A percentile compares a stretch with the other conserved stretches of the same genome.
Evolutionary conservation across 805 yeast genomes (phyloP).

Genomic region (Danielia reshetovae): DNA sequence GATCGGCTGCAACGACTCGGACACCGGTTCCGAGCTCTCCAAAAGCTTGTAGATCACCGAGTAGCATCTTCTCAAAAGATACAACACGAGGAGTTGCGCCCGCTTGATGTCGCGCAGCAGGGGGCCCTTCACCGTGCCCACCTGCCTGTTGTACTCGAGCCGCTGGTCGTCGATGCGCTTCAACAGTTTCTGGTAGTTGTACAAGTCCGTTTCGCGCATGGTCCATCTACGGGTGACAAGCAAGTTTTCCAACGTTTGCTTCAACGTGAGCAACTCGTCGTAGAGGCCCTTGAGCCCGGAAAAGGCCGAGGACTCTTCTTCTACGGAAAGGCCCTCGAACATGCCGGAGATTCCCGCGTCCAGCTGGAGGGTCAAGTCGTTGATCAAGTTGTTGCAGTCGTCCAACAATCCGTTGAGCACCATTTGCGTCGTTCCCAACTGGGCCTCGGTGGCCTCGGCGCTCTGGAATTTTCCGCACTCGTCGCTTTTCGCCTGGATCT

Average conservation of each 20-base stretch:
- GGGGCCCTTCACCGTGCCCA: constrained; percentile 5
- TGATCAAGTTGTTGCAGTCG: constrained; percentile 73
- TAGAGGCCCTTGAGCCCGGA: constrained; percentile 49
- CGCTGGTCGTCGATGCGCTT: constrained; percentile 72
- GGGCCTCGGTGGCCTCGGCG: constrained; percentile 17
- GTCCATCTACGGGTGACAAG: constrained; percentile 97
- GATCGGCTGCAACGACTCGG: constrained; percentile 87
- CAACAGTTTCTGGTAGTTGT: constrained; percentile 71
- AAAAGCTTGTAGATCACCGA: constrained; percentile 84
- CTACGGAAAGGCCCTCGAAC: constrained; percentile 20
- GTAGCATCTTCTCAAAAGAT: constrained; percentile 84
- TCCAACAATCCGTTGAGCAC: constrained; percentile 74
- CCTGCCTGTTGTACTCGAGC: constrained; percentile 31
- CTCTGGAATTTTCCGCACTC: constrained; percentile 49
- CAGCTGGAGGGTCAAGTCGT: constrained; percentile 56
- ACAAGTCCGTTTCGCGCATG: constrained; percentile 90
- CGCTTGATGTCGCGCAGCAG: constrained; percentile 27
- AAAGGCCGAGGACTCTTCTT: constrained; percentile 9
- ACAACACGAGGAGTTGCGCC: constrained; percentile 51
- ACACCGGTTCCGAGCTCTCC: constrained; percentile 92
- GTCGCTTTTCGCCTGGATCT: constrained; percentile 42
- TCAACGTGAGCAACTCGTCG: constrained; percentile 58
- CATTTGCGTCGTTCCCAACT: constrained; percentile 30
- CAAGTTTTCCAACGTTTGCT: constrained; percentile 73
- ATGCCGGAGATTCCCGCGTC: constrained; percentile 22